These are phyloP conservation scores for Fusarium oxysporum DNA, from an alignment of 2,329 filamentous ascomycete genomes.

Conservation along the genomic window DNA sequence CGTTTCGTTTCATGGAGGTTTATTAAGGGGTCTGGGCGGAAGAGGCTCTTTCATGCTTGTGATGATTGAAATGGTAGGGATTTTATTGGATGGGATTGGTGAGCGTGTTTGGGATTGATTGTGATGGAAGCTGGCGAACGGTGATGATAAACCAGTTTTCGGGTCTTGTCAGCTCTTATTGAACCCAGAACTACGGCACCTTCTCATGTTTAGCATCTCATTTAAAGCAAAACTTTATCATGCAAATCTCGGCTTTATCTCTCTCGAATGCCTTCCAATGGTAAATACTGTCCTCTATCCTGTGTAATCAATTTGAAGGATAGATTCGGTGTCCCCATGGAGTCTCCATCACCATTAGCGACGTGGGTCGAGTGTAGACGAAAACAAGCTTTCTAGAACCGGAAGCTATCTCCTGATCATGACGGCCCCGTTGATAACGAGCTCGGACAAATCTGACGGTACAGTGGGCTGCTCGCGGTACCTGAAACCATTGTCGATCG, in stretches of 20 bases:
- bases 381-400: neutral
- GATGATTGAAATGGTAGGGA: neutral
- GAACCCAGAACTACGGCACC: fast-evolving
- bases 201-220: neutral
- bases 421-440: neutral
- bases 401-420: neutral
- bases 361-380: neutral
- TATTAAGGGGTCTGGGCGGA: conserved; percentile 16
- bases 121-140: neutral
- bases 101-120: neutral
- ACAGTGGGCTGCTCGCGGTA: neutral
- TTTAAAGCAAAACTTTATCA: fast-evolving
- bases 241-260: fast-evolving
- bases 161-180: neutral
- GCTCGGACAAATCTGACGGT: neutral
- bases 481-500: conserved; percentile 14
- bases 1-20: conserved; percentile 24
- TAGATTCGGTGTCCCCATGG: neutral
- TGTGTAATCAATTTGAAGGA: fast-evolving
- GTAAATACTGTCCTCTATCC: neutral
- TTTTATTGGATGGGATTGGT: neutral
- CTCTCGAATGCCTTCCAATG: fast-evolving
- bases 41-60: neutral
- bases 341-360: neutral
- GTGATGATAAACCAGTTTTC: neutral